Percentiles rank a stretch among this genome's conserved stretches.
Conservation (phyloP, 2,329 filamentous ascomycete genomes). For the Stachybotrys echinatus region DNA sequence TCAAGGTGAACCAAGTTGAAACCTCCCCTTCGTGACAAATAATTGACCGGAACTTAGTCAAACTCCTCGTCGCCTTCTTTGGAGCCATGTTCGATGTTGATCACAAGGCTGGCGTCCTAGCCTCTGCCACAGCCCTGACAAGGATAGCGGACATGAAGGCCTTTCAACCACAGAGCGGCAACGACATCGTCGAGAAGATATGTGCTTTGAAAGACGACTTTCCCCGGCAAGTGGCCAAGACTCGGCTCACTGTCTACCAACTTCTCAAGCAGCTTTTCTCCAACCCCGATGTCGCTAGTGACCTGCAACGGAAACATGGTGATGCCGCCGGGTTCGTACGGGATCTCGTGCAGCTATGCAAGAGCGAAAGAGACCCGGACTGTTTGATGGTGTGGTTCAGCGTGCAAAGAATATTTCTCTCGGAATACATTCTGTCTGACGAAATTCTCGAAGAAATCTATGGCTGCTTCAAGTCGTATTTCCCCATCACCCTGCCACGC, state of each 20-base stretch:
- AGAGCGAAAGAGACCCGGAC: constrained; percentile 50
- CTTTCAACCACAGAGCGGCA: constrained; percentile 43
- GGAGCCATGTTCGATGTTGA: constrained; percentile 54
- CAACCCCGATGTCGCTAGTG: constrained; percentile 34
- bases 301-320: constrained; percentile 40
- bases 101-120: constrained; percentile 52
- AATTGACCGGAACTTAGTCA: constrained; percentile 24
- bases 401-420: constrained; percentile 39
- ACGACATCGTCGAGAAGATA: constrained; percentile 43
- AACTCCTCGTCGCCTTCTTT: constrained; percentile 48
- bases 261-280: constrained; percentile 39
- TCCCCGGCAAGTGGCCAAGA: constrained; percentile 44
- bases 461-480: constrained; percentile 53
- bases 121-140: constrained; percentile 47
- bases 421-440: constrained; percentile 36
- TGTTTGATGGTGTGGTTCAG: constrained; percentile 55
- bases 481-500: constrained; percentile 51
- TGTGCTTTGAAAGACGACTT: constrained; percentile 53
- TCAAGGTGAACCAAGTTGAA: constrained; percentile 32
- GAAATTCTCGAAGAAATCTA: constrained; percentile 47
- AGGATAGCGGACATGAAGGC: constrained; percentile 43
- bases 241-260: constrained; percentile 46
- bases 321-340: constrained; percentile 39
- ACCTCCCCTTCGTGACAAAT: not conserved
- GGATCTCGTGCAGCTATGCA: constrained; percentile 45